A percentile compares a stretch with the other conserved stretches of the same genome.
Conservation (phyloP, 805 yeast genomes). For the Candida namnaoensis region DNA sequence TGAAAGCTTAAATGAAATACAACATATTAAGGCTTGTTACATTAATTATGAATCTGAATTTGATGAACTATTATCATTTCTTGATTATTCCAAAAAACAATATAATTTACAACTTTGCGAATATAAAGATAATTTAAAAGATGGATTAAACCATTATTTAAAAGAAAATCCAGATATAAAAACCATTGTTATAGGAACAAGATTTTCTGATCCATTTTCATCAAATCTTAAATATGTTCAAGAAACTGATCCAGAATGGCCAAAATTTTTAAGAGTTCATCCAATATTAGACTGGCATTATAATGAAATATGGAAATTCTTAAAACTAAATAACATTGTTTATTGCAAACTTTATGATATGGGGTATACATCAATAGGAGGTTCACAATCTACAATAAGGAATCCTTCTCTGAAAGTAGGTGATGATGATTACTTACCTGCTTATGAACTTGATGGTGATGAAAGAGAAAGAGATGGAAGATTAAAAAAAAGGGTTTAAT, state of each 20-base stretch:
- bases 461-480: slow-evolving; percentile 47
- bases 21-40: slow-evolving; percentile 50
- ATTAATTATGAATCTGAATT: slow-evolving; percentile 72
- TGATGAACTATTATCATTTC: slow-evolving; percentile 59
- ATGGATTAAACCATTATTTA: slow-evolving; percentile 63
- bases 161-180: slow-evolving; percentile 40
- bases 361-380: slow-evolving; percentile 91
- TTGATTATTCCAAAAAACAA: slow-evolving; percentile 38
- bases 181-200: slow-evolving; percentile 80
- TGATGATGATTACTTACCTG: slow-evolving; percentile 33
- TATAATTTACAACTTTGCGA: slow-evolving; percentile 46
- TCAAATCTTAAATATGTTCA: slow-evolving; percentile 49
- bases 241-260: slow-evolving; percentile 87
- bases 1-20: slow-evolving; percentile 11
- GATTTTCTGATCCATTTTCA: slow-evolving; percentile 86
- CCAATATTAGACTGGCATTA: slow-evolving; percentile 89
- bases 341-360: slow-evolving; percentile 72
- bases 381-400: slow-evolving; percentile 55
- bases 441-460: slow-evolving; percentile 51
- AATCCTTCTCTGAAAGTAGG: slow-evolving; percentile 49
- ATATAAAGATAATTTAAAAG: slow-evolving; percentile 36
- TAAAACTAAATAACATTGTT: slow-evolving; percentile 44
- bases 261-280: slow-evolving; percentile 72
- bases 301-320: slow-evolving; percentile 78
- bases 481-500: neutral